Evolutionary conservation across 805 yeast species (phyloP).

Genomic region (Starmerella roubikii): DNA sequence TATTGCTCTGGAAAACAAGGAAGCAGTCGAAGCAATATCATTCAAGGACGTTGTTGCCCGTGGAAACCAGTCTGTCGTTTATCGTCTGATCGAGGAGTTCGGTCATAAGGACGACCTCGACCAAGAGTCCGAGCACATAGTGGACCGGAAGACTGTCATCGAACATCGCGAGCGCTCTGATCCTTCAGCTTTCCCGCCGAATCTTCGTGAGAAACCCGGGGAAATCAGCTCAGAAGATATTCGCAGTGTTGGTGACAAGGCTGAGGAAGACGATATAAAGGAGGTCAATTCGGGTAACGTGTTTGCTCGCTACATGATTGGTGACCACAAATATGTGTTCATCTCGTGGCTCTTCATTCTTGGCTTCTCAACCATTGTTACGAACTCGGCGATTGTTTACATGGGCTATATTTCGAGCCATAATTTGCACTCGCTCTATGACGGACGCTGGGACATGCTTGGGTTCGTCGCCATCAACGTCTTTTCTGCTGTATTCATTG

Average conservation of each 20-base stretch:
- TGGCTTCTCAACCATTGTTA: slow-evolving; percentile 22
- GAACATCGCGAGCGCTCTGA: slow-evolving; percentile 2
- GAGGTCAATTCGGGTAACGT: slow-evolving; percentile 13
- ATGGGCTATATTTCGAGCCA: slow-evolving; percentile 17
- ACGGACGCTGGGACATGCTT: slow-evolving; percentile 42
- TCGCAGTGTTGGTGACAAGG: slow-evolving; percentile 22
- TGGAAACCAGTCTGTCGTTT: slow-evolving; percentile 12
- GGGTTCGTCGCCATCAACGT: slow-evolving; percentile 43
- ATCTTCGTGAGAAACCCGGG: slow-evolving; percentile 4
- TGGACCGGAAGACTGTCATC: slow-evolving; percentile 64
- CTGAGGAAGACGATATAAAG: slow-evolving; percentile 14
- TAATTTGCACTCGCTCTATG: slow-evolving; percentile 8
- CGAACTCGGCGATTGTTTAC: slow-evolving; percentile 15
- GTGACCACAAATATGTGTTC: background rate
- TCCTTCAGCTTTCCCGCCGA: slow-evolving; percentile 8
- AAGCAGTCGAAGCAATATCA: slow-evolving; percentile 41
- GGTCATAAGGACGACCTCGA: slow-evolving; percentile 73
- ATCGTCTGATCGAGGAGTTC: slow-evolving; percentile 26
- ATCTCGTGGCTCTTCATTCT: slow-evolving; percentile 26
- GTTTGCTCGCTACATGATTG: slow-evolving; percentile 18
- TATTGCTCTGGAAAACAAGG: slow-evolving; percentile 42
- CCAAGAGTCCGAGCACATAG: slow-evolving; percentile 43
- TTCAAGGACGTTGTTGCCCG: slow-evolving; percentile 37
- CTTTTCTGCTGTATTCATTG: background rate
- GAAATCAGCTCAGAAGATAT: slow-evolving; percentile 5